These are phyloP conservation scores for Paxillus involutus DNA, from an alignment of 768 basidiomycete species.

Conservation along the genomic window DNA sequence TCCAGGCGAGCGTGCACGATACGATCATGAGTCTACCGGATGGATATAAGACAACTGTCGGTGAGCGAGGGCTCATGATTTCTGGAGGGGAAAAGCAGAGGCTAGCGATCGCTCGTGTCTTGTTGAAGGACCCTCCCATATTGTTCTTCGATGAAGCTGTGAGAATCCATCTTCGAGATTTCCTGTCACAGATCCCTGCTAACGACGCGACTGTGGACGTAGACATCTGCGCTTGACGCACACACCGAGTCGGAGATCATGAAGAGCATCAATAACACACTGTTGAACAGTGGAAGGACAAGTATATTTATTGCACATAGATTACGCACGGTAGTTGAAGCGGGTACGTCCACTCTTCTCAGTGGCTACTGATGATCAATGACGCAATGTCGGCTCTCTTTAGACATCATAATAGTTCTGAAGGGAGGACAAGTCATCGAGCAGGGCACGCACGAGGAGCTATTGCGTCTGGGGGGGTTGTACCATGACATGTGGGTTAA, in stretches of 20 bases:
- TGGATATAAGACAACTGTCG: slow-evolving; percentile 87
- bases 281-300: slow-evolving; percentile 79
- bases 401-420: slow-evolving; percentile 92
- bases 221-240: slow-evolving; percentile 96
- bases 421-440: slow-evolving; percentile 90
- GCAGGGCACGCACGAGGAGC: slow-evolving; percentile 89
- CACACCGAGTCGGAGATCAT: slow-evolving; percentile 95
- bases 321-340: slow-evolving; percentile 84
- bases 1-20: slow-evolving; percentile 84
- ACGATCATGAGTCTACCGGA: slow-evolving; percentile 81
- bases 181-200: slow-evolving; percentile 2
- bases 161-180: slow-evolving; percentile 28
- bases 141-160: slow-evolving; percentile 99
- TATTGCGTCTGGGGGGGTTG: slow-evolving; percentile 67
- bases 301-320: slow-evolving; percentile 97
- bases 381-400: neutral
- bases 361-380: neutral
- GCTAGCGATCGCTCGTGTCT: slow-evolving; percentile 87
- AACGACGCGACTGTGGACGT: neutral
- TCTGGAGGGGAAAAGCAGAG: slow-evolving; percentile 99
- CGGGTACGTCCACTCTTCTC: slow-evolving; percentile 50
- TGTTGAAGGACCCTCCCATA: slow-evolving; percentile 94
- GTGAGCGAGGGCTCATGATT: slow-evolving; percentile 96
- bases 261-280: slow-evolving; percentile 83
- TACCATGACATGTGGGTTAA: slow-evolving; percentile 84